These are phyloP conservation scores for Phialocephala subalpina DNA, from an alignment of 2,329 filamentous ascomycete genomes.

Conservation along the genomic window DNA sequence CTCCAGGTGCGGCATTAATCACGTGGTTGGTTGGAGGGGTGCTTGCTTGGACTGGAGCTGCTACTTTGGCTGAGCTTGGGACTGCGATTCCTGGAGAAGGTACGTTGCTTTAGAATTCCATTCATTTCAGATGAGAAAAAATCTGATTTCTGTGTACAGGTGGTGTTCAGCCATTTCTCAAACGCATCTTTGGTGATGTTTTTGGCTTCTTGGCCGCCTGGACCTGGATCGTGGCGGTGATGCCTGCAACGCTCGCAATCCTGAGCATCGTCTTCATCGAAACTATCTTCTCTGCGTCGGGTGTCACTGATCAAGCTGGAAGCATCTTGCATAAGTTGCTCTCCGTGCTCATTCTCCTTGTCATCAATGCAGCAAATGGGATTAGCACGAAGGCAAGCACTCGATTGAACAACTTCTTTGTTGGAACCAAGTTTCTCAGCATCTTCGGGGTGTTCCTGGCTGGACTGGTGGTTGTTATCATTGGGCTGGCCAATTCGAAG, in stretches of 20 bases:
- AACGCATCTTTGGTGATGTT: constrained; percentile 66
- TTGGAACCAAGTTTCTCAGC: constrained; percentile 59
- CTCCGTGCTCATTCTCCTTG: constrained; percentile 55
- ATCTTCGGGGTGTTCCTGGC: constrained; percentile 58
- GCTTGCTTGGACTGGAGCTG: constrained; percentile 70
- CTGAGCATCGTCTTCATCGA: constrained; percentile 70
- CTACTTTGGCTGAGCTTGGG: constrained; percentile 68
- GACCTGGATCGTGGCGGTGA: constrained; percentile 71
- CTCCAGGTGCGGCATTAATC: constrained; percentile 63
- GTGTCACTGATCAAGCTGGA: constrained; percentile 53
- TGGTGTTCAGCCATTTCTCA: constrained; percentile 69
- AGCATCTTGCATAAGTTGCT: constrained; percentile 57
- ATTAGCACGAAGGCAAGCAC: constrained; percentile 64
- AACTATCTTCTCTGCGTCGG: constrained; percentile 62
- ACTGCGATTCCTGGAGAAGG: constrained; percentile 69
- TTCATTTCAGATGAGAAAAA: not conserved
- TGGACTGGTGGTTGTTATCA: constrained; percentile 54
- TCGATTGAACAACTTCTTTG: constrained; percentile 62
- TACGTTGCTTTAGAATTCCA: constrained; percentile 34
- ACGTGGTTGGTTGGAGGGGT: constrained; percentile 69
- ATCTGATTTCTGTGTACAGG: constrained; percentile 45
- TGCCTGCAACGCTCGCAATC: constrained; percentile 70
- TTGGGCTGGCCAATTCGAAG: constrained; percentile 49
- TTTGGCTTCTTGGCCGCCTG: constrained; percentile 70
- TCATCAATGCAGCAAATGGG: constrained; percentile 60